Conservation (phyloP, 208 protist genomes). For the Trypanosoma scelopori region DNA sequence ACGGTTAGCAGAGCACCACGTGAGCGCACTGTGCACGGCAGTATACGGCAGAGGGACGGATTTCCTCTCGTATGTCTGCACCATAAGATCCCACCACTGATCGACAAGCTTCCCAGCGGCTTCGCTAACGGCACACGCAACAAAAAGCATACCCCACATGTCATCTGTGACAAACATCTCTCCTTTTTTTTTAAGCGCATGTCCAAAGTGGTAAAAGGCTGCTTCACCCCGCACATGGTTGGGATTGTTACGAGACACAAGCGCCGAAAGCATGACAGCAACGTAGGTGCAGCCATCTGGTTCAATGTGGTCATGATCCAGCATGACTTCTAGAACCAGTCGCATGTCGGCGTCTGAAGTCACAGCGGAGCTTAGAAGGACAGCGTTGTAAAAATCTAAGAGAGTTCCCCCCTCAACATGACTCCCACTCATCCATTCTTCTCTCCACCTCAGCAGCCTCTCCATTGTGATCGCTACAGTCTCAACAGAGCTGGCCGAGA, state of each 20-base stretch:
- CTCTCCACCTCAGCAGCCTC: slow-evolving; percentile 27
- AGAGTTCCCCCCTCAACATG: background rate
- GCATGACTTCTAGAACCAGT: slow-evolving; percentile 55
- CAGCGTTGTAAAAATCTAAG: slow-evolving; percentile 54
- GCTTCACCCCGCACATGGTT: slow-evolving; percentile 36
- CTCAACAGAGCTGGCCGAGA: background rate
- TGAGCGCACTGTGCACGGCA: slow-evolving; percentile 58
- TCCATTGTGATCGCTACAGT: slow-evolving; percentile 13
- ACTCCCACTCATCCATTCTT: slow-evolving; percentile 27
- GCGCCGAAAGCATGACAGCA: slow-evolving; percentile 38
- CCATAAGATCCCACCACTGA: slow-evolving; percentile 66
- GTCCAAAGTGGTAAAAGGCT: slow-evolving; percentile 72
- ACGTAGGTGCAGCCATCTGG: slow-evolving; percentile 46
- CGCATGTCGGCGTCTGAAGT: slow-evolving; percentile 36
- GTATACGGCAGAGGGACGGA: slow-evolving; percentile 48
- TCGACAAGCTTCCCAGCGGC: slow-evolving; percentile 74
- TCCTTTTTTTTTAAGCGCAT: slow-evolving; percentile 43
- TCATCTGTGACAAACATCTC: slow-evolving; percentile 33
- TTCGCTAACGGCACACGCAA: slow-evolving; percentile 45
- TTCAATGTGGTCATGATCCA: slow-evolving; percentile 45
- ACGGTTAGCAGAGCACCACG: slow-evolving; percentile 56
- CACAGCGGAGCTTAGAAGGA: slow-evolving; percentile 46
- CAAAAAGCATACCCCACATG: slow-evolving; percentile 65
- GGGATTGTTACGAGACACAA: slow-evolving; percentile 6
- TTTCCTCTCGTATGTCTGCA: slow-evolving; percentile 9